Evolutionary conservation across 306 rosid genomes (phyloP), one percentile per base, ranked within the genome.

Genomic region (Pyrus bretschneideri): DNA sequence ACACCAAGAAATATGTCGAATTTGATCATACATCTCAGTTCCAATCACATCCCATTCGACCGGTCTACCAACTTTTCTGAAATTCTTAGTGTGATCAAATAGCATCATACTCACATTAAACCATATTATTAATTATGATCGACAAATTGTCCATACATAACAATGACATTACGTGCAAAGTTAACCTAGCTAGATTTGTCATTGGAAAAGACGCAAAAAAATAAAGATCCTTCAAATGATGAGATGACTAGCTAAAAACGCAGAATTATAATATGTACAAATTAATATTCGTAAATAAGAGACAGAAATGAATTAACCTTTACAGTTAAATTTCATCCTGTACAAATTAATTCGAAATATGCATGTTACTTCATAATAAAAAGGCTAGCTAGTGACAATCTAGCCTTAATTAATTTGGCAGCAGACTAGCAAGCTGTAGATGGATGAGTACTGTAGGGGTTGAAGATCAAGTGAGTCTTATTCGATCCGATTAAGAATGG

Each of bases 401-500:
- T 17, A 3, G 21, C 21, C 55, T 51, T 51, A 51, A 5, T 51
- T 51, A 51, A 15, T 51, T 51, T 51, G 21, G 55, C 55, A 51
- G 21, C 21, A 51, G 21, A 51, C 55, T 62, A 45, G 70, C 70
- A 66, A 66, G 70, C 70, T 66, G 70, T 66, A 19, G 70, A 66
- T 66, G 70, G 70, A 66, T 66, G 70, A 10, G 45, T 64, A 18
- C 44, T 64, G 42, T 84, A 86, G 11, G 87, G 77, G 14, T 79
- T 86, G 58, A 75, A 84, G 58, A 64, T 64, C 69, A 87, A 77
- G 74, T 38, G 88, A 70, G 78, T 74, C 46, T 78, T 76, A 54
- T 82, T 91, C 51, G 78, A 75, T 35, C 77, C 54, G 15, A 70
- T 61, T 18, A 70, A 23, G 22, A 78, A 61, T 4, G 60, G 60